Base-by-base conservation (phyloP, 768 basidiomycete genomes). In the Rhizopogon roseolus region DNA sequence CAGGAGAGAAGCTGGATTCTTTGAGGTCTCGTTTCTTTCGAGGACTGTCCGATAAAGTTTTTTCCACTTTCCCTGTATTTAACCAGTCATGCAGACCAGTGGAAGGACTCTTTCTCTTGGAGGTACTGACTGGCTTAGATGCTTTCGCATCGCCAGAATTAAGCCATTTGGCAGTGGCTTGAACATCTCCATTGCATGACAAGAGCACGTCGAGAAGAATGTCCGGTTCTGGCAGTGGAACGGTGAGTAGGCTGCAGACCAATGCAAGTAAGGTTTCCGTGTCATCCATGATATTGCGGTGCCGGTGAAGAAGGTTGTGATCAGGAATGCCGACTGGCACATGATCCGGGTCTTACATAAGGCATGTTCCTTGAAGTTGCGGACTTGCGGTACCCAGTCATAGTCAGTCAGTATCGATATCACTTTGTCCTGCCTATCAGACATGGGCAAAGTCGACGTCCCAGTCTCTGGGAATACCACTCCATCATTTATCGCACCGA, bases 231-330 rank as follows among this genome's bases (percentile, higher is more conserved):
- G 73, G 66, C 13, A 58, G 56, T 50, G 65, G 65, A 25, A 50
- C 52, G 46, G 61, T 53, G 14, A 89, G 65, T 13, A 88, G 70
- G 63, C 86, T 89, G 14, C 74, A 69, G n/a, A 89, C 80, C 53
- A 88, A 70, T 9, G 81, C 86, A 41, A 91, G 71, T 34, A 90
- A 73, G 6, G 73, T 81, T 29, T 91, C 89, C 0, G 86, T 91
- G 67, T 88, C 86, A 6, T 50, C 58, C 68, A 71, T 71, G 19
- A 41, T 39, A 41, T 34, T 6, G 9, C 22, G 22, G 22, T 22
- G 22, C 22, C 22, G 22, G 22, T 22, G 2, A 22, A 22, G 22
- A 22, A 22, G 22, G n/a, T n/a, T n/a, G n/a, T n/a, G 22, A 22
- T 22, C 3, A 22, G 22, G 22, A 22, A 22, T 22, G 22, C 22